Conservation (phyloP, 1,284 basidiomycete genomes). For the Boletus smithii region DNA sequence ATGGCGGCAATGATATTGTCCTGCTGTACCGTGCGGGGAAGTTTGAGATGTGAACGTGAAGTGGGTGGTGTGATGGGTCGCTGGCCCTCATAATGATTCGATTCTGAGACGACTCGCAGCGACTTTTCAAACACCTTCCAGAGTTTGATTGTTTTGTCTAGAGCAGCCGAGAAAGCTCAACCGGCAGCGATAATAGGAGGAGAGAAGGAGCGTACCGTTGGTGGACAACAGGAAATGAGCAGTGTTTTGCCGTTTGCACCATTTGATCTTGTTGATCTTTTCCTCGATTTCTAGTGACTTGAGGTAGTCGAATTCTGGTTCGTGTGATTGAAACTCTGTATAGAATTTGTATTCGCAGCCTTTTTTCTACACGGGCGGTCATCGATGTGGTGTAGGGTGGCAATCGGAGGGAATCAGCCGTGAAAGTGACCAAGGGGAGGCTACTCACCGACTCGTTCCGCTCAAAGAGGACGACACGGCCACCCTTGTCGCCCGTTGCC, state of each 20-base stretch:
- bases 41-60: slow-evolving; percentile 57
- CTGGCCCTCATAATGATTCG: slow-evolving; percentile 86
- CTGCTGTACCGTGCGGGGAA: slow-evolving; percentile 89
- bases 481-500: slow-evolving; percentile 98
- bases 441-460: slow-evolving; percentile 90
- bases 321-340: slow-evolving; percentile 99
- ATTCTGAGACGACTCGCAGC: slow-evolving; percentile 93
- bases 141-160: slow-evolving; percentile 99
- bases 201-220: slow-evolving; percentile 62
- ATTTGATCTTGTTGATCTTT: slow-evolving; percentile 99
- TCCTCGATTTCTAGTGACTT: slow-evolving; percentile 99
- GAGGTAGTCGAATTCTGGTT: slow-evolving; percentile 99
- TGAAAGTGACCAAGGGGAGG: slow-evolving; percentile 8
- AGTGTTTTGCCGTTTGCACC: slow-evolving; percentile 97
- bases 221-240: slow-evolving; percentile 98
- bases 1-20: slow-evolving; percentile 99
- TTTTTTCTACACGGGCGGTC: slow-evolving; percentile 87
- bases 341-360: slow-evolving; percentile 99
- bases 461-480: slow-evolving; percentile 97
- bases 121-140: slow-evolving; percentile 99
- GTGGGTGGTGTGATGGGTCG: slow-evolving; percentile 61
- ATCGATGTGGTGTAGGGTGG: slow-evolving; percentile 11
- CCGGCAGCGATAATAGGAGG: neutral
- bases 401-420: slow-evolving; percentile 34
- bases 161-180: slow-evolving; percentile 3